Evolutionary conservation across 129 eudicot genomes (phyloP).

Genomic region (Flaveria ramosissima): DNA sequence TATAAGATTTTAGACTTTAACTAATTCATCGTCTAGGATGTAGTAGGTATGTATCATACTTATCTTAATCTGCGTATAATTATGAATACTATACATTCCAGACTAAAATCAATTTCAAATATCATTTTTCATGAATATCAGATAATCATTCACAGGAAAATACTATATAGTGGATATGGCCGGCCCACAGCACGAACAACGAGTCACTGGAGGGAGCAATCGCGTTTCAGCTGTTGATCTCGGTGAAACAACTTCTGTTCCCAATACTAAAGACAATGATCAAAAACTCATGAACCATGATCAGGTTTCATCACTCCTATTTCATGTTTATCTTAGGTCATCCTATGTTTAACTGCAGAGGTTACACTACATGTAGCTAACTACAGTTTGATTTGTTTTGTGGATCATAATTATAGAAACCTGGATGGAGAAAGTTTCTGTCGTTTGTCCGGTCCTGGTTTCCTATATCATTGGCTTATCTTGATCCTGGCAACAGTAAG

Average conservation of each 20-base stretch:
- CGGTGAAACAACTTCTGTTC: slow-evolving; percentile 4
- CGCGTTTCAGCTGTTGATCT: slow-evolving; percentile 46
- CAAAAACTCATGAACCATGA: slow-evolving; percentile 33
- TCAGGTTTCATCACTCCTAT: slow-evolving; percentile 28
- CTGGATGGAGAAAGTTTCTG: slow-evolving; percentile 53
- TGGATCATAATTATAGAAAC: slow-evolving; percentile 33
- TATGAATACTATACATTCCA: no score
- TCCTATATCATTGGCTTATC: slow-evolving; percentile 61
- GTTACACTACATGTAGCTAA: background rate
- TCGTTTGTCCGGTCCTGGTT: slow-evolving; percentile 64
- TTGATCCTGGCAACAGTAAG: slow-evolving; percentile 68
- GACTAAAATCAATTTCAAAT: no score
- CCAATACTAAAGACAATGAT: slow-evolving; percentile 22
- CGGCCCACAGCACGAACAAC: slow-evolving; percentile 42
- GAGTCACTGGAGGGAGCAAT: slow-evolving; percentile 51
- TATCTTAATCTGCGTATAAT: no score
- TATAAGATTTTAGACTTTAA: no score
- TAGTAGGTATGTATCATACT: no score
- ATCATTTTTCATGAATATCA: no score
- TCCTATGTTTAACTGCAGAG: background rate
- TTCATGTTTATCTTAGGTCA: background rate
- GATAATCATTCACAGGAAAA: no score
- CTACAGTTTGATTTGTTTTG: background rate
- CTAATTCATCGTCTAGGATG: no score
- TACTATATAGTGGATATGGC: no score